These are phyloP conservation scores for Tricladium varicosporioides DNA, from an alignment of 2,329 filamentous ascomycete genomes.

Conservation along the genomic window DNA sequence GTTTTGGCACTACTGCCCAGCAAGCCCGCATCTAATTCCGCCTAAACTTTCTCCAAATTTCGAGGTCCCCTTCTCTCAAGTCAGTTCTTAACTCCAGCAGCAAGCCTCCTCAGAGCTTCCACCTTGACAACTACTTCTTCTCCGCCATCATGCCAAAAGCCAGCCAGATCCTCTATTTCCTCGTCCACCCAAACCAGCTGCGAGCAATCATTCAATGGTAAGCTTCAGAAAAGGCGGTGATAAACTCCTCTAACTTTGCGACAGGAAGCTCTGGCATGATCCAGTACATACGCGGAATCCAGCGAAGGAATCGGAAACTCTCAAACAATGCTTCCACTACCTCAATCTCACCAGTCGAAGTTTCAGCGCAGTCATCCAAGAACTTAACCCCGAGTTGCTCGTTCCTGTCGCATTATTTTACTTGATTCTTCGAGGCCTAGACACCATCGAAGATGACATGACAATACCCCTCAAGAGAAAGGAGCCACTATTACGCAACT, in stretches of 20 bases:
- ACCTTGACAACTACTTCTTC: background rate
- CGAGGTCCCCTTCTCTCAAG: no score
- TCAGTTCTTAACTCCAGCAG: no score
- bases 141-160: constrained; percentile 51
- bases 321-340: constrained; percentile 82
- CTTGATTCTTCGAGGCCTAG: constrained; percentile 83
- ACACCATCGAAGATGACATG: constrained; percentile 99
- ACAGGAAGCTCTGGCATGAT: constrained; percentile 95
- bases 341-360: constrained; percentile 88
- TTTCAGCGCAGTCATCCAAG: constrained; percentile 90
- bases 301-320: constrained; percentile 68
- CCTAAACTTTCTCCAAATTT: no score
- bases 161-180: constrained; percentile 63
- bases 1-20: background rate
- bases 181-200: constrained; percentile 74
- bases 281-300: constrained; percentile 82
- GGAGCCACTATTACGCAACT: constrained; percentile 80
- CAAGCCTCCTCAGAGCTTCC: background rate
- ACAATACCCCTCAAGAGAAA: constrained; percentile 79
- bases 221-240: background rate
- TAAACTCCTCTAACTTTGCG: constrained; percentile 12
- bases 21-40: background rate
- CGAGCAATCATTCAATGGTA: constrained; percentile 89
- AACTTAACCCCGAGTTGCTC: constrained; percentile 90
- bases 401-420: constrained; percentile 91